phyloP scores from a whole-genome alignment of 805 yeast species.

The Candida multigemmis region DNA sequence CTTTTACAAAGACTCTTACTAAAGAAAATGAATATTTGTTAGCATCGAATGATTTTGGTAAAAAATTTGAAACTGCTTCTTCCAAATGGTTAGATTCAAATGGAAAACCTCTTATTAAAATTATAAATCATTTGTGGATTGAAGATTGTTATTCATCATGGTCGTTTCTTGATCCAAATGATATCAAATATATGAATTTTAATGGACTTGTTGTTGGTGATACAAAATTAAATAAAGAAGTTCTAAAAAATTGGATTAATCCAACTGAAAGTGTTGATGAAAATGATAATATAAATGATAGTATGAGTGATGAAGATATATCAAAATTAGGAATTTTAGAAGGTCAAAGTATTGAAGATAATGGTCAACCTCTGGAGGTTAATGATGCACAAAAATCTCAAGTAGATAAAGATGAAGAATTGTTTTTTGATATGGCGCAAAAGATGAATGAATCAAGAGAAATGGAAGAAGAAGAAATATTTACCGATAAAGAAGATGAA shows the following conservation, averaged over 20 bases:
- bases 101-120: conserved; percentile 25
- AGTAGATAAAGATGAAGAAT: neutral
- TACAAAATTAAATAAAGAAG: conserved; percentile 33
- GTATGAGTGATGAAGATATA: conserved; percentile 16
- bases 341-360: conserved; percentile 9
- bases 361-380: conserved; percentile 1
- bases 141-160: conserved; percentile 68
- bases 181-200: conserved; percentile 39
- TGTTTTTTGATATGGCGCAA: conserved; percentile 1
- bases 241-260: conserved; percentile 28
- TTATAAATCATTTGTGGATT: conserved; percentile 81
- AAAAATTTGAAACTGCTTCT: conserved; percentile 65
- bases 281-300: conserved; percentile 6
- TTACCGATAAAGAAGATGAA: conserved; percentile 5
- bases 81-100: conserved; percentile 42
- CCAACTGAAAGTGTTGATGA: conserved; percentile 9
- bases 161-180: conserved; percentile 38
- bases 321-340: conserved; percentile 4
- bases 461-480: conserved; percentile 1
- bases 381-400: conserved; percentile 3
- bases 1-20: conserved; percentile 58
- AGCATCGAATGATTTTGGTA: conserved; percentile 59
- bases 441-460: neutral
- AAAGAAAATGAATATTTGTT: conserved; percentile 64
- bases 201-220: conserved; percentile 41